Percentiles rank a stretch among this genome's conserved stretches.
Conservation (phyloP, 1,139 yeast genomes). For the Nakaseomyces uthaithaninus region DNA sequence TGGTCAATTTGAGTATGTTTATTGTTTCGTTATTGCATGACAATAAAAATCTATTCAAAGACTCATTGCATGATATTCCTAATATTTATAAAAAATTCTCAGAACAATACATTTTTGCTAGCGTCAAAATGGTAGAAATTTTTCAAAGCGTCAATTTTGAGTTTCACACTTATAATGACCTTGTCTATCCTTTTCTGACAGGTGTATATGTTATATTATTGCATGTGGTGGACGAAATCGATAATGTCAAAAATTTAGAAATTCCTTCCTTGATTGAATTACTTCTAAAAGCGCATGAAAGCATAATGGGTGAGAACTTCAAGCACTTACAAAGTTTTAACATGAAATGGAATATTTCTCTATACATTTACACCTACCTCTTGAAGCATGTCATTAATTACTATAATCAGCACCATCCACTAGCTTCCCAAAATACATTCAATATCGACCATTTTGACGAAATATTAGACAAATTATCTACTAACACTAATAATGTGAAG, state of each 20-base stretch:
- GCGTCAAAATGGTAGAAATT: slow-evolving; percentile 16
- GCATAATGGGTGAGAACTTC: slow-evolving; percentile 17
- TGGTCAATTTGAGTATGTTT: slow-evolving; percentile 17
- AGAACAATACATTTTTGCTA: slow-evolving; percentile 13
- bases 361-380: slow-evolving; percentile 18
- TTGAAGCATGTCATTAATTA: slow-evolving; percentile 14
- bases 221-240: slow-evolving; percentile 17
- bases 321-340: slow-evolving; percentile 13
- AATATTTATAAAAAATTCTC: slow-evolving; percentile 13
- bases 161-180: slow-evolving; percentile 19
- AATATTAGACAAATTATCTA: slow-evolving; percentile 12
- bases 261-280: slow-evolving; percentile 13
- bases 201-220: slow-evolving; percentile 19
- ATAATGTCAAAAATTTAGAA: slow-evolving; percentile 11
- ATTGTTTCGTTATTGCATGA: slow-evolving; percentile 19
- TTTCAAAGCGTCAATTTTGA: slow-evolving; percentile 19
- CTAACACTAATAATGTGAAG: slow-evolving; percentile 13
- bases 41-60: slow-evolving; percentile 14
- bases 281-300: slow-evolving; percentile 14
- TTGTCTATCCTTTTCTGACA: slow-evolving; percentile 18
- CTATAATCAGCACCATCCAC: slow-evolving; percentile 7
- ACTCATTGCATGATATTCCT: slow-evolving; percentile 15
- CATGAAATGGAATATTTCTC: slow-evolving; percentile 19
- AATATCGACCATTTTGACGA: slow-evolving; percentile 10
- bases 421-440: background rate